A percentile compares a stretch with the other conserved stretches of the same genome.
Conservation (phyloP, 108 stramenopile species). For the Ochromonas danica region DNA sequence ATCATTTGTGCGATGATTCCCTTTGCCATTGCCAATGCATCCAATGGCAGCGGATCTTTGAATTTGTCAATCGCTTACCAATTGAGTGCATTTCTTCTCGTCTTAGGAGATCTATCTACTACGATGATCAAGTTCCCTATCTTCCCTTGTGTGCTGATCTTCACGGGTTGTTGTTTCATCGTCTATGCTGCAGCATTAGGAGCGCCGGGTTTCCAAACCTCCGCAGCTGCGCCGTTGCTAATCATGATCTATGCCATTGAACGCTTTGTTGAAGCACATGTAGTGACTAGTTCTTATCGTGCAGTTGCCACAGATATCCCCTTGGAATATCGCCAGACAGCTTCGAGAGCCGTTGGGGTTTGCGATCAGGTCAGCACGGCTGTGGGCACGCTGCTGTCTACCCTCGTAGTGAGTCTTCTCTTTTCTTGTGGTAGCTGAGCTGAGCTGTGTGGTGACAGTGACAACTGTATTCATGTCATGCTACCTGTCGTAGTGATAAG, state of each 20-base stretch:
- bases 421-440: background rate
- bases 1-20: background rate
- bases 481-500: too few relatives aligned
- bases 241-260: background rate
- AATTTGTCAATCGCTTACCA: background rate
- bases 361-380: background rate
- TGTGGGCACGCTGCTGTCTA: background rate
- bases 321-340: background rate
- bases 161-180: background rate
- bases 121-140: conserved; percentile 6
- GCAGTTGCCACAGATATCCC: conserved; percentile 8
- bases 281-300: background rate
- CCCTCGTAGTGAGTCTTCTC: background rate
- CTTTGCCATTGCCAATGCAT: conserved; percentile 2
- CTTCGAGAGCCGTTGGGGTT: conserved; percentile 1
- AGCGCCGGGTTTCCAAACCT: background rate
- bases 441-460: too few relatives aligned
- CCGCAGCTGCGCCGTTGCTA: background rate
- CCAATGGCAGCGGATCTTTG: background rate
- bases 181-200: conserved; percentile 8
- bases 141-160: background rate
- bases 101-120: conserved; percentile 20
- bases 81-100: background rate
- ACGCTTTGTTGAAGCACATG: conserved; percentile 7
- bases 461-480: too few relatives aligned